Evolutionary conservation across 2,329 filamentous ascomycete genomes (phyloP), one percentile per base, ranked within the genome.

Genomic region (Penicillium sclerotigenum): DNA sequence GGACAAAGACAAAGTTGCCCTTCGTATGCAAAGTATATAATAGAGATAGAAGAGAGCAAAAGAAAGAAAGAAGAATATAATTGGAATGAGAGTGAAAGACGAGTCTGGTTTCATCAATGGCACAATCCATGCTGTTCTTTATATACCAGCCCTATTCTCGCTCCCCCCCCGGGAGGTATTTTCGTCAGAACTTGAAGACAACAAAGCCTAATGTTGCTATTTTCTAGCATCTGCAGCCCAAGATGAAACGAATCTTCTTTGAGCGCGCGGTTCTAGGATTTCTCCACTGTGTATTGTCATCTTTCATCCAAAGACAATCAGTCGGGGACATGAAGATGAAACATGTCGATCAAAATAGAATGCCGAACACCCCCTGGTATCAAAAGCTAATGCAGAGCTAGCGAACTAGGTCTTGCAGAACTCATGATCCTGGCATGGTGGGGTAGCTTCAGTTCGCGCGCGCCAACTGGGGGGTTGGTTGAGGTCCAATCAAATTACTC

Each of bases 361-460:
- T 45, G 31, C 38, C 37, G 9, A 34, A 14, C 5, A 20, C 50
- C 40, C 31, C 31, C 10, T 24, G 5, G 5, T 16, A 46, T 24
- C 43, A 34, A n/a, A n/a, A 22, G 20, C 43, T 11, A 33, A 34
- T 7, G 18, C 37, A n/a, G 20, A 34, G 20, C 20, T 46, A 33
- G 24, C 4, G 48, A 16, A 9, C 13, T 46, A 7, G n/a, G n/a
- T 40, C n/a, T 18, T 47, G 47, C 20, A 52, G 53, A 33, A 16
- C 13, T 45, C 11, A 34, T n/a, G 9, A 42, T n/a, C 40, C 40
- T 13, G 9, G 16, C 10, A 42, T 42, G 16, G 28, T 37, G 22
- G 22, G n/a, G 34, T 38, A 46, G 54, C 50, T 62, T 59, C 47
- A 60, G 40, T 60, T 65, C 57, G 64, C 64, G 64, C 64, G 64